phyloP scores from a whole-genome alignment of 129 eudicot species.

The Flaveria linearis region DNA sequence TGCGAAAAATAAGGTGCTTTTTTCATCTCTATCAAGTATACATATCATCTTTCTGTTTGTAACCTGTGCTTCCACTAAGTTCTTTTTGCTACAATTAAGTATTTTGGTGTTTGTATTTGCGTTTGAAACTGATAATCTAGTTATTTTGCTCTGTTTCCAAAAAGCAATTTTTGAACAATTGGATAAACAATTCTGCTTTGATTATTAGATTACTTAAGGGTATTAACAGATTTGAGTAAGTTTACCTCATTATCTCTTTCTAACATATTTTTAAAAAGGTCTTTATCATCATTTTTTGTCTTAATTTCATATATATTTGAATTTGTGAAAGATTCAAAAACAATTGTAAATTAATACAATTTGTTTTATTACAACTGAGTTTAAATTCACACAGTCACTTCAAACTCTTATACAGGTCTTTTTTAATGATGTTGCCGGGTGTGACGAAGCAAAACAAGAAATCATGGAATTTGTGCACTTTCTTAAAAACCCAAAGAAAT shows the following conservation, averaged over 20 bases:
- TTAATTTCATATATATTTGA: not conserved
- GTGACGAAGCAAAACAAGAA: conserved; percentile 82
- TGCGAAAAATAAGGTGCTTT: conserved; percentile 63
- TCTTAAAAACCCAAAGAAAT: conserved; percentile 74
- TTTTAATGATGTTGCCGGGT: conserved; percentile 77
- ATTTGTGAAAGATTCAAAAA: not conserved
- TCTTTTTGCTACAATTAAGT: conserved; percentile 1
- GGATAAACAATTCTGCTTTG: not conserved
- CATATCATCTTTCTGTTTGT: not conserved
- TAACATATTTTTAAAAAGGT: not conserved
- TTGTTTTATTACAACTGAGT: not conserved
- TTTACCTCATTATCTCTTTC: not conserved
- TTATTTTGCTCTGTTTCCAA: not conserved
- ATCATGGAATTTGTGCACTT: conserved; percentile 85
- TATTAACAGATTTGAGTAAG: not conserved
- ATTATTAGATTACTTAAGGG: not conserved
- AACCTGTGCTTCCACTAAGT: not conserved
- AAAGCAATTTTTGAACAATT: not conserved
- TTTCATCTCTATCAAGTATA: conserved; percentile 12
- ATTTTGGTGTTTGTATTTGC: not conserved
- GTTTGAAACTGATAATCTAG: not conserved
- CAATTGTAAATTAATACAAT: no score
- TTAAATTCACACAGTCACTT: not conserved
- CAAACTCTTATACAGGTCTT: conserved; percentile 44
- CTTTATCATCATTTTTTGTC: not conserved